Evolutionary conservation across 2,329 filamentous ascomycete genomes (phyloP), one percentile per base, ranked within the genome.

Genomic region (Teratosphaeria destructans): DNA sequence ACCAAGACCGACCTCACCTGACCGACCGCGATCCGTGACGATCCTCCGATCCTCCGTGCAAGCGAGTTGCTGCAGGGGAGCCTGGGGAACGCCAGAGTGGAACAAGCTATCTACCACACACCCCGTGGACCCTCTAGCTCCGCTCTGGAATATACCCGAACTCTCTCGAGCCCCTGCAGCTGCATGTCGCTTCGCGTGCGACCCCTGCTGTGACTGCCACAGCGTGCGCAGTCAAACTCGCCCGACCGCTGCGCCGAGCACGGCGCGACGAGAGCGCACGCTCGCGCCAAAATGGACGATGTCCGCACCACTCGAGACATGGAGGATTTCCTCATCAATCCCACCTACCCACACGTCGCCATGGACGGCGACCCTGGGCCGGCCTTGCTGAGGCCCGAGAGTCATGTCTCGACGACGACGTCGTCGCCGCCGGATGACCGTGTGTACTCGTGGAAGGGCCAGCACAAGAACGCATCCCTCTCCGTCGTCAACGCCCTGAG

Each of bases 311-410:
- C 19, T n/a, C 58, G 57, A 52, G 37, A 54, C 52, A 59, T 63
- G 19, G 61, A 63, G 12, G 59, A 64, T 56, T 64, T 63, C 54
- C 56, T 65, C 55, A 60, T 58, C 60, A 63, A 62, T 55, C 62
- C 62, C 23, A 63, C 62, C 14, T 27, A 16, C 57, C 29, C 35
- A 16, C 14, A 34, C 34, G 58, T 56, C 54, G 59, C 58, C 10
- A 54, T 47, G 14, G 53, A 54, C 7, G 12, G 23, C 7, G 27
- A 54, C 19, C 54, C 53, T 29, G n/a, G 39, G 27, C 60, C n/a
- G 23, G 39, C 53, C 12, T 56, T 59, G n/a, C 34, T 59, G 8
- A 32, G 34, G 27, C 37, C 47, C 6, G 57, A 59, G 14, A 37
- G 47, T 32, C 5, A 43, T 49, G 52, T 49, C 12, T 32, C 53